Evolutionary conservation across 345 rosid species (phyloP).

Genomic region (Balakata baccata): DNA sequence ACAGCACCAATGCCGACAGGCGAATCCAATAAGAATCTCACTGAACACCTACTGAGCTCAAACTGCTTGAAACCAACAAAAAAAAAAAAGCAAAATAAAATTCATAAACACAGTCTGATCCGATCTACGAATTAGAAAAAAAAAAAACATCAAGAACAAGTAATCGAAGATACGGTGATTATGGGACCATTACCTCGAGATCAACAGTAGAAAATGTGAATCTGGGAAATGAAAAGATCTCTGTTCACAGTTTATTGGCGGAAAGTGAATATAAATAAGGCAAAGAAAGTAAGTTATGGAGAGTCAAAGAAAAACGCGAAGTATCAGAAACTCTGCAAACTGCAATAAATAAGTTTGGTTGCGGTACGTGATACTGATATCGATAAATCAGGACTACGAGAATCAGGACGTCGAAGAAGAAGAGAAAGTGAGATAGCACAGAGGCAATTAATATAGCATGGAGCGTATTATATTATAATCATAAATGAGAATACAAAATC

Average conservation of each 20-base stretch:
- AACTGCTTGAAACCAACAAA: neutral
- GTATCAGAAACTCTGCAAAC: neutral
- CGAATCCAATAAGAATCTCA: neutral
- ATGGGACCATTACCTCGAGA: neutral
- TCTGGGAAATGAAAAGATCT: slow-evolving; percentile 1
- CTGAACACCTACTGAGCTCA: neutral
- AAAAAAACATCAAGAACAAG: neutral
- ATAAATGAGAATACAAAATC: neutral
- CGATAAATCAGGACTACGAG: neutral
- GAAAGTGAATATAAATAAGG: too few species aligned
- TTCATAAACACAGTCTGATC: slow-evolving; percentile 10
- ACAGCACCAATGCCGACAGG: slow-evolving; percentile 5
- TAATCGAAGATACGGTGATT: neutral
- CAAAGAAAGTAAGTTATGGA: neutral
- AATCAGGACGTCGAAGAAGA: neutral
- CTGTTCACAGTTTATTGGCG: neutral
- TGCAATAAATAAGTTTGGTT: slow-evolving; percentile 4
- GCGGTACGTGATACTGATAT: neutral
- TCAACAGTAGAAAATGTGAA: slow-evolving; percentile 8
- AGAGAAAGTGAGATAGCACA: neutral
- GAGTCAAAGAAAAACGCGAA: neutral
- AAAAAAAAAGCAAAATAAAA: neutral
- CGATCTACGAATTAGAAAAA: slow-evolving; percentile 5
- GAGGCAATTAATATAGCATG: neutral
- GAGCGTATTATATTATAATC: neutral